A percentile compares a stretch with the other conserved stretches of the same genome.
Evolutionary conservation across 495 filamentous ascomycete species (phyloP).

Genomic region (Tuber aestivum): DNA sequence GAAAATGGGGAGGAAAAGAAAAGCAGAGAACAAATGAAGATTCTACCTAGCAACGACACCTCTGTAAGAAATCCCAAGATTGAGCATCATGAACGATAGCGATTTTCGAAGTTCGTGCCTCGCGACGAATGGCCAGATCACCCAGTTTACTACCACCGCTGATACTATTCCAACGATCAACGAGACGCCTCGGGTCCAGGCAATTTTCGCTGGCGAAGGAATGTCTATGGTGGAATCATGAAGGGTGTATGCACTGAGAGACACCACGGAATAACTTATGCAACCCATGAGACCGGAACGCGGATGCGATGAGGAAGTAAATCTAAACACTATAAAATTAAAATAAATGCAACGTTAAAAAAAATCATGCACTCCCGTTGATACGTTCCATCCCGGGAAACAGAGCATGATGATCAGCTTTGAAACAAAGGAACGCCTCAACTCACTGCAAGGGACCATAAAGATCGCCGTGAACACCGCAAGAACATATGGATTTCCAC

Average conservation of each 20-base stretch:
- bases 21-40: not conserved
- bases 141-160: conserved; percentile 53
- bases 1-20: not conserved
- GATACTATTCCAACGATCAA: conserved; percentile 51
- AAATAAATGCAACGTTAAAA: conserved; percentile 8
- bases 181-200: conserved; percentile 49
- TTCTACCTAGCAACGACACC: conserved; percentile 50
- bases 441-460: conserved; percentile 49
- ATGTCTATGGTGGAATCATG: conserved; percentile 18
- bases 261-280: conserved; percentile 53
- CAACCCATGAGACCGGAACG: conserved; percentile 53
- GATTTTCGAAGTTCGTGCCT: conserved; percentile 56
- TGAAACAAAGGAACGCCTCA: conserved; percentile 8
- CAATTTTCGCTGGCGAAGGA: conserved; percentile 45
- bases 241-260: conserved; percentile 46
- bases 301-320: conserved; percentile 53
- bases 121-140: conserved; percentile 57
- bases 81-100: conserved; percentile 52
- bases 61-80: conserved; percentile 52
- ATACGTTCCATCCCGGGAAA: not conserved
- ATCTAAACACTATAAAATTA: conserved; percentile 48
- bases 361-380: not conserved
- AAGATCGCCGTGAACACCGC: conserved; percentile 54
- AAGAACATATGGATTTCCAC: conserved; percentile 53
- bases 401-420: conserved; percentile 8